A percentile compares a stretch with the other conserved stretches of the same genome.
Evolutionary conservation across 768 basidiomycete genomes (phyloP).

Genomic region (Termitomyces sp.): DNA sequence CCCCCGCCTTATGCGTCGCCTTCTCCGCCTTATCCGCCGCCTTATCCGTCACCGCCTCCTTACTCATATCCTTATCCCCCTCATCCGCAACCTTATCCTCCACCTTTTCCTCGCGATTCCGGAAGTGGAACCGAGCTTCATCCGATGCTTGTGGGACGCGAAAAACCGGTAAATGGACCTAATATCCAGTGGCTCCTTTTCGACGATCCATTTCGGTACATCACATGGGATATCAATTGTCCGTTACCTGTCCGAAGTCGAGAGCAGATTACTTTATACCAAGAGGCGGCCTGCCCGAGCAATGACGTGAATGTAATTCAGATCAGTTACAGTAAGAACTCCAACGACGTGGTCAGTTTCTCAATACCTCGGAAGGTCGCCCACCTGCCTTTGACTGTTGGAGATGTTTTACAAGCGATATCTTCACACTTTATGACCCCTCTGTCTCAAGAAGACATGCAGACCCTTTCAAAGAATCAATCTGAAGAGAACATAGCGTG

Average conservation of each 20-base stretch:
- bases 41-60: not conserved
- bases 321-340: not conserved
- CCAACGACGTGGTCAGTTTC: not conserved
- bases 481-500: not conserved
- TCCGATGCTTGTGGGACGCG: not conserved
- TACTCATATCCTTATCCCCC: not conserved
- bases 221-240: not conserved
- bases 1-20: not conserved
- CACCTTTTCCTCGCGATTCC: not conserved
- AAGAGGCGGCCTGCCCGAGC: slow-evolving; percentile 1
- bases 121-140: not conserved
- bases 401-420: slow-evolving; percentile 1
- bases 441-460: not conserved
- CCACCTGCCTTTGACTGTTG: not conserved
- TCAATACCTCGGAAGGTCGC: not conserved
- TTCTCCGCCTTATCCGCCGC: not conserved
- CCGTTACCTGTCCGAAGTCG: not conserved
- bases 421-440: not conserved
- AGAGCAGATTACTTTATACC: not conserved
- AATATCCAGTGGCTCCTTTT: not conserved
- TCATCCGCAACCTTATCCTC: not conserved
- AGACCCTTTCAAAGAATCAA: not conserved
- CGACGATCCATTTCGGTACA: not conserved
- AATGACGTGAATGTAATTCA: not conserved
- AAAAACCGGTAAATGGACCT: not conserved